Conservation (phyloP, 2,329 filamentous ascomycete genomes). For the Botryotinia narcissicola region DNA sequence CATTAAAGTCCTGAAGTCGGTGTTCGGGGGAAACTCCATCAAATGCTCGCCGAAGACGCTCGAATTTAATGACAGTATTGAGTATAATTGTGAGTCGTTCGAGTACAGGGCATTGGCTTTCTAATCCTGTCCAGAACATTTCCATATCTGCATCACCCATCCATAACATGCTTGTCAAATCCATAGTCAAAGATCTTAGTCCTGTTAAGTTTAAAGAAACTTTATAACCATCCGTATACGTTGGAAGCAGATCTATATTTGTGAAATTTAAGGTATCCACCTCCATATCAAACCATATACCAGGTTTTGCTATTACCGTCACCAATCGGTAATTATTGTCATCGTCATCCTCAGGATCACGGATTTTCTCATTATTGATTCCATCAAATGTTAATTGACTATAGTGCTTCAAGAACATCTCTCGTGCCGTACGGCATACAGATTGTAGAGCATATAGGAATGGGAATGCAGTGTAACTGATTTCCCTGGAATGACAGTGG, state of each 20-base stretch:
- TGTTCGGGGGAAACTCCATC: accelerated
- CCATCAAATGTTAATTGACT: not conserved
- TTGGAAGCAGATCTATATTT: not conserved
- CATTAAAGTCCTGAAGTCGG: not conserved
- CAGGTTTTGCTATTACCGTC: not conserved
- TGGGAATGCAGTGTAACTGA: too few relatives aligned
- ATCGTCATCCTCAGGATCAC: not conserved
- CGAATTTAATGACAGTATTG: accelerated
- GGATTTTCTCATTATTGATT: not conserved
- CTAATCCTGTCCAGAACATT: not conserved
- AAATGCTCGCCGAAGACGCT: accelerated
- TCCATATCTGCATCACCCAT: too few relatives aligned
- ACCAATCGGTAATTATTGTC: not conserved
- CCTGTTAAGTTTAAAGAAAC: not conserved
- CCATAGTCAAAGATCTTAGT: not conserved
- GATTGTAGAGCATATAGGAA: not conserved
- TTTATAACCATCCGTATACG: too few relatives aligned
- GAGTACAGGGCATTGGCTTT: not conserved
- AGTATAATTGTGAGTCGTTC: not conserved
- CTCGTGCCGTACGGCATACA: not conserved
- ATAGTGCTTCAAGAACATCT: not conserved
- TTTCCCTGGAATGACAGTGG: too few relatives aligned
- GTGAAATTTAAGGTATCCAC: not conserved
- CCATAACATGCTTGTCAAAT: too few relatives aligned
- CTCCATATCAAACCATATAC: not conserved